Base-by-base conservation (phyloP, 2,329 filamentous ascomycete genomes). In the Monilinia fructicola region DNA sequence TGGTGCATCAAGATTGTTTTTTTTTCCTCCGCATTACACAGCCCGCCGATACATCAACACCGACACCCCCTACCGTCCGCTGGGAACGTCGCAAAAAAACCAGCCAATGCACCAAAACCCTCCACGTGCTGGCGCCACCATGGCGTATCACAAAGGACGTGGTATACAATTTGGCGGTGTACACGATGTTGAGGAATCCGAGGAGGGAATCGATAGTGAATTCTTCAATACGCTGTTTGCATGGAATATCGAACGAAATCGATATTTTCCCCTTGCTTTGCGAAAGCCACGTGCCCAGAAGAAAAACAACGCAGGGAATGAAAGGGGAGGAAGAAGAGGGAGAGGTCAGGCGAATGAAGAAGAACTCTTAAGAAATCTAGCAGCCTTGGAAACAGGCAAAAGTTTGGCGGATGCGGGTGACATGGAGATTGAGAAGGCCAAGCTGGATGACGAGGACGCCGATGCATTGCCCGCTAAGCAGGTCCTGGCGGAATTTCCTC, bases 121-220 rank as follows among this genome's bases (percentile, higher is more conserved):
- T 6, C 79, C 90, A 16, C 87, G 95, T 28, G 93, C 93, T 3
- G 95, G 95, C 42, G 88, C 92, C 0, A 98, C 94, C 2, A 98
- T 98, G 93, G 87, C 92, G 0, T 92, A 89, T 77, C 95, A 99
- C 79, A 95, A 94, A 78, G 93, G 94, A 0, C 87, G 95, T 68
- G 95, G 95, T 0, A 94, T 99, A 67, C 80, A 92, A 74, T 98
- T 98, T 76, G 95, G 95, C 54, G 95, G 95, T 63, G 95, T 99
- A 4, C 92, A 97, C 74, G 93, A 97, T 72, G 90, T 96, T 0
- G 92, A 96, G 77, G 86, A 93, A 76, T 94, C 87, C 70, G 93
- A 97, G 76, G 95, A 99, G 77, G 93, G 91, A 4, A 96, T 99
- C 71, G 94, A 99, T 65, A 96, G 92, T 75, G 93, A 97, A 77